A percentile compares a stretch with the other conserved stretches of the same genome.
Conservation (phyloP, 129 eudicot genomes). For the Lactuca saligna region DNA sequence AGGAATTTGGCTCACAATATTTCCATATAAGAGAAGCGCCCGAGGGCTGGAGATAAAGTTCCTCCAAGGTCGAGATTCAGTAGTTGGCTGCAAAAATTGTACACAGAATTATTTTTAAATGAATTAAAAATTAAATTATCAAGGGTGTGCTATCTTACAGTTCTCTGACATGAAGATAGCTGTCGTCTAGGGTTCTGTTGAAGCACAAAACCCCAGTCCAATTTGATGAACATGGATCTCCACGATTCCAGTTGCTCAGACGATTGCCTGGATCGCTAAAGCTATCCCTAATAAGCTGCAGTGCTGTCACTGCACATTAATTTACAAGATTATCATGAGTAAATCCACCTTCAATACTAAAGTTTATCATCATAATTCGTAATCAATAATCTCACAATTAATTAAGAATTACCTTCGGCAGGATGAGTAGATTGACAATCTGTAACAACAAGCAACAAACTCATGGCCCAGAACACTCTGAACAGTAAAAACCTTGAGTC, state of each 20-base stretch:
- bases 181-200: slow-evolving; percentile 54
- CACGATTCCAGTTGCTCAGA: slow-evolving; percentile 57
- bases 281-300: slow-evolving; percentile 53
- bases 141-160: slow-evolving; percentile 47
- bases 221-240: slow-evolving; percentile 85
- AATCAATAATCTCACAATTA: neutral
- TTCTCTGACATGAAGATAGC: slow-evolving; percentile 71
- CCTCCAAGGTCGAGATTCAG: slow-evolving; percentile 58
- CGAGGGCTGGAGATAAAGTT: slow-evolving; percentile 68
- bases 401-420: slow-evolving; percentile 48
- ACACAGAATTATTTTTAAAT: neutral
- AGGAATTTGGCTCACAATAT: slow-evolving; percentile 58
- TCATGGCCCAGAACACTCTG: slow-evolving; percentile 29
- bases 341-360: neutral
- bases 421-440: slow-evolving; percentile 57
- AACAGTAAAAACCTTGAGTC: slow-evolving; percentile 21
- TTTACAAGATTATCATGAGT: slow-evolving; percentile 15
- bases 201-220: slow-evolving; percentile 85
- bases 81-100: slow-evolving; percentile 52
- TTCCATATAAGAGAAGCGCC: slow-evolving; percentile 52
- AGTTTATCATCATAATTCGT: neutral
- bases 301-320: slow-evolving; percentile 66
- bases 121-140: neutral
- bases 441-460: slow-evolving; percentile 43
- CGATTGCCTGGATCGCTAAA: slow-evolving; percentile 52